These are phyloP conservation scores for Nicotiana tomentosiformis DNA, from an alignment of 257 asterid species.

Conservation along the genomic window DNA sequence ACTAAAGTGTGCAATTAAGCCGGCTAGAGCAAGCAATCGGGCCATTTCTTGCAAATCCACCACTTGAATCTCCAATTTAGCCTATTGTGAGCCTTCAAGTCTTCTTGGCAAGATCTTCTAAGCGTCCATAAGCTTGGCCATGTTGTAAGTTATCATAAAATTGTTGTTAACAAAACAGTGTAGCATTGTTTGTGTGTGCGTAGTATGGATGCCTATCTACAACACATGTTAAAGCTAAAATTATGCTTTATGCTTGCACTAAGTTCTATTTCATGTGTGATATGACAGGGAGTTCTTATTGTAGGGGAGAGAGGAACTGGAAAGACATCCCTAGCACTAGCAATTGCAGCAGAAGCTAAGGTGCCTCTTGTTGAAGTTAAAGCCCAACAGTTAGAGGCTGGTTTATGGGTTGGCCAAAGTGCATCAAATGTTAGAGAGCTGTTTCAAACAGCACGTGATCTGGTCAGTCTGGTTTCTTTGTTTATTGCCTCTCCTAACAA, in stretches of 20 bases:
- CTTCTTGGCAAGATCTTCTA: not conserved
- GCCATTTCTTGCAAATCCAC: not conserved
- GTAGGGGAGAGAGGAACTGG: conserved; percentile 99
- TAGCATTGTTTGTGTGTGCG: not conserved
- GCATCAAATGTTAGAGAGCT: conserved; percentile 94
- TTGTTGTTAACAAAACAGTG: not conserved
- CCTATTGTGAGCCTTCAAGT: not conserved
- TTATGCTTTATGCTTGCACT: not conserved
- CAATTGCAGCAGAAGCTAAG: conserved; percentile 96
- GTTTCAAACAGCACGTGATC: conserved; percentile 96
- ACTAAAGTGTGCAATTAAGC: not conserved
- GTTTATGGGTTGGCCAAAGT: conserved; percentile 98
- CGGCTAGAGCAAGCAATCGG: not conserved
- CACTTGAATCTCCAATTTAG: not conserved
- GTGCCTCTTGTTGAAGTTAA: conserved; percentile 93
- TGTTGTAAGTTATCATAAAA: not conserved
- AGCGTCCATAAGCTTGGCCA: not conserved
- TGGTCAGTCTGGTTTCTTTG: conserved; percentile 39
- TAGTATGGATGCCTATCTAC: not conserved
- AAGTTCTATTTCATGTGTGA: conserved; percentile 11
- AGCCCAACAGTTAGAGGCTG: conserved; percentile 91
- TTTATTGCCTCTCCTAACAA: not conserved
- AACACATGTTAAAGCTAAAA: not conserved
- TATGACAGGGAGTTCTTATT: conserved; percentile 84
- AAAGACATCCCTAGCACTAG: conserved; percentile 91